Evolutionary conservation across 2,329 filamentous ascomycete genomes (phyloP).

Genomic region (Zalaria sp.): DNA sequence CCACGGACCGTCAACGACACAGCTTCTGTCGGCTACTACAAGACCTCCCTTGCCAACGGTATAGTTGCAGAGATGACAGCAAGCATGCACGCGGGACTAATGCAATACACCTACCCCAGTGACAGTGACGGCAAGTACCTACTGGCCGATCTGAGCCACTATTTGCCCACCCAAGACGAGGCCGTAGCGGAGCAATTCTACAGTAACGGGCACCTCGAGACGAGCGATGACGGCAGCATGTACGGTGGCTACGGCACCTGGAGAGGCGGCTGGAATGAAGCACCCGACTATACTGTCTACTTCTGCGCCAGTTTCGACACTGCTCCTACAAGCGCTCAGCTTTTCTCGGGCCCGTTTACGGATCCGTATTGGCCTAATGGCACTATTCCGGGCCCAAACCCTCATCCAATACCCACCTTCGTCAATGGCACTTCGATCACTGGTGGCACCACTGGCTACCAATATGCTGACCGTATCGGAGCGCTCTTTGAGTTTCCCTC

Average conservation of each 20-base stretch:
- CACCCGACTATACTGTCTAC: conserved; percentile 44
- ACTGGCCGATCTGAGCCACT: conserved; percentile 51
- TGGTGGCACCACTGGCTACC: no score
- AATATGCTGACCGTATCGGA: conserved; percentile 25
- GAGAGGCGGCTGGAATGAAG: conserved; percentile 50
- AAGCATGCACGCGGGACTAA: conserved; percentile 42
- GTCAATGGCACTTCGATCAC: no score
- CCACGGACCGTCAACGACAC: conserved; percentile 18
- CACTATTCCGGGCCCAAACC: no score
- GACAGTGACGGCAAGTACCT: conserved; percentile 27
- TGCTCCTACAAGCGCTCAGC: conserved; percentile 17
- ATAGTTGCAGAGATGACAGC: conserved; percentile 45
- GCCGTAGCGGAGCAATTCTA: conserved; percentile 41
- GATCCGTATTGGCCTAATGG: conserved; percentile 26
- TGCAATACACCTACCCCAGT: conserved; percentile 44
- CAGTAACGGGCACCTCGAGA: conserved; percentile 41
- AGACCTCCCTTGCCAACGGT: conserved; percentile 39
- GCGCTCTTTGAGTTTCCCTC: conserved; percentile 33
- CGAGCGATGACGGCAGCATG: conserved; percentile 29
- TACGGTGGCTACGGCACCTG: conserved; percentile 47
- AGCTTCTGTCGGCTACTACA: conserved; percentile 48
- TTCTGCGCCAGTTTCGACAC: conserved; percentile 48
- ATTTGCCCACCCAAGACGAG: conserved; percentile 39
- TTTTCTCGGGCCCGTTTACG: conserved; percentile 18
- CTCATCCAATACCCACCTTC: no score